These are phyloP conservation scores for Kockovaella imperatae DNA, from an alignment of 768 basidiomycete genomes.

Conservation along the genomic window DNA sequence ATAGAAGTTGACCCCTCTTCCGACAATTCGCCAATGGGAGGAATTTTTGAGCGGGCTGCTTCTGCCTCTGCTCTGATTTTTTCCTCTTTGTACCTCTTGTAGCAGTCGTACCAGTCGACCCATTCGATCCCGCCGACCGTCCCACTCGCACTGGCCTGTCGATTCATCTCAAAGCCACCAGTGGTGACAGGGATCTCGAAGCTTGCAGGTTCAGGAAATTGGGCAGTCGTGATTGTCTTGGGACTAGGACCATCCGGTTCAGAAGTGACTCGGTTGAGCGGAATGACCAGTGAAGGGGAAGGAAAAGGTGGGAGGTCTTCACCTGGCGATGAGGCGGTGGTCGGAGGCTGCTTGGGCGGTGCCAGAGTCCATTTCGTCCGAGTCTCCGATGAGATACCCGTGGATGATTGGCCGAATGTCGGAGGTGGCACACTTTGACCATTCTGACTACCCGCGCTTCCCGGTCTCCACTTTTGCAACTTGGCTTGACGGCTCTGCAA, in stretches of 20 bases:
- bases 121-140: slow-evolving; percentile 46
- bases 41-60: not conserved
- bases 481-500: slow-evolving; percentile 47
- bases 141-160: slow-evolving; percentile 16
- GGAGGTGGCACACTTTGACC: slow-evolving; percentile 18
- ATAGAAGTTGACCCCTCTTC: not conserved
- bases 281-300: not conserved
- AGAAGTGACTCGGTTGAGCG: not conserved
- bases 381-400: slow-evolving; percentile 15
- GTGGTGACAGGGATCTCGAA: too few relatives aligned
- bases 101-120: slow-evolving; percentile 50
- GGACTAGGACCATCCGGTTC: not conserved
- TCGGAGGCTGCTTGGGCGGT: slow-evolving; percentile 1
- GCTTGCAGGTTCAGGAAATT: too few relatives aligned
- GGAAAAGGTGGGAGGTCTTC: slow-evolving; percentile 26
- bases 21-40: not conserved
- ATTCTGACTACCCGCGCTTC: slow-evolving; percentile 15
- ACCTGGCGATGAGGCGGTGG: slow-evolving; percentile 21
- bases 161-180: slow-evolving; percentile 16
- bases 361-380: slow-evolving; percentile 22
- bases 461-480: slow-evolving; percentile 45
- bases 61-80: slow-evolving; percentile 44
- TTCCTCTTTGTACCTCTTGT: slow-evolving; percentile 47
- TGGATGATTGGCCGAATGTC: slow-evolving; percentile 29
- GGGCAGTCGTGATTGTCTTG: too few relatives aligned